These are phyloP conservation scores for Schizothecium vesticola DNA, from an alignment of 495 filamentous ascomycete genomes.

Conservation along the genomic window DNA sequence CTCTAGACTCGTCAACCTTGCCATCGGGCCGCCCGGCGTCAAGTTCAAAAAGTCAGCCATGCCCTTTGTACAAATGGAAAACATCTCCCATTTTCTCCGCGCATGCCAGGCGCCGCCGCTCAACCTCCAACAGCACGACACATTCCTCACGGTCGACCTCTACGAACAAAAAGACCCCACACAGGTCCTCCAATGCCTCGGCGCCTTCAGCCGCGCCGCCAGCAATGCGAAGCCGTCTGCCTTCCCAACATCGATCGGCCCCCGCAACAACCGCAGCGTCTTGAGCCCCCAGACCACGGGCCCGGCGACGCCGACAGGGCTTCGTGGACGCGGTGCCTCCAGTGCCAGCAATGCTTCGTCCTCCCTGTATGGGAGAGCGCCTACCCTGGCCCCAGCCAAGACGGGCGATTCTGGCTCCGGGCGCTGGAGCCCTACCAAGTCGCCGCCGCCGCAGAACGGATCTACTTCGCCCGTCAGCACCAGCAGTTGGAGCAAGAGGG, in stretches of 20 bases:
- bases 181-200: slow-evolving; percentile 89
- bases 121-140: slow-evolving; percentile 84
- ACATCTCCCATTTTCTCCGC: slow-evolving; percentile 92
- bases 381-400: slow-evolving; percentile 39
- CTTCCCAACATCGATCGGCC: slow-evolving; percentile 70
- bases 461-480: slow-evolving; percentile 43
- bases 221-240: slow-evolving; percentile 66
- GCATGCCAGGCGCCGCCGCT: slow-evolving; percentile 80
- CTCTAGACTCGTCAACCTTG: slow-evolving; percentile 75
- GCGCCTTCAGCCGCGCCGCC: slow-evolving; percentile 85
- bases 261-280: slow-evolving; percentile 53
- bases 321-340: slow-evolving; percentile 57
- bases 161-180: slow-evolving; percentile 96
- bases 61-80: slow-evolving; percentile 99
- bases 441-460: slow-evolving; percentile 37
- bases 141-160: slow-evolving; percentile 95
- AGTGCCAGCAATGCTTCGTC: slow-evolving; percentile 62
- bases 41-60: slow-evolving; percentile 76
- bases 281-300: slow-evolving; percentile 71
- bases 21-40: slow-evolving; percentile 68
- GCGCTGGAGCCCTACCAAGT: slow-evolving; percentile 58
- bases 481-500: slow-evolving; percentile 86
- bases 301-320: slow-evolving; percentile 40
- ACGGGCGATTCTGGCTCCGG: slow-evolving; percentile 49
- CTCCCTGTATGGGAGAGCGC: slow-evolving; percentile 39